Evolutionary conservation across 352 stramenopile genomes (phyloP).

Genomic region (Globisporangium parvum): DNA sequence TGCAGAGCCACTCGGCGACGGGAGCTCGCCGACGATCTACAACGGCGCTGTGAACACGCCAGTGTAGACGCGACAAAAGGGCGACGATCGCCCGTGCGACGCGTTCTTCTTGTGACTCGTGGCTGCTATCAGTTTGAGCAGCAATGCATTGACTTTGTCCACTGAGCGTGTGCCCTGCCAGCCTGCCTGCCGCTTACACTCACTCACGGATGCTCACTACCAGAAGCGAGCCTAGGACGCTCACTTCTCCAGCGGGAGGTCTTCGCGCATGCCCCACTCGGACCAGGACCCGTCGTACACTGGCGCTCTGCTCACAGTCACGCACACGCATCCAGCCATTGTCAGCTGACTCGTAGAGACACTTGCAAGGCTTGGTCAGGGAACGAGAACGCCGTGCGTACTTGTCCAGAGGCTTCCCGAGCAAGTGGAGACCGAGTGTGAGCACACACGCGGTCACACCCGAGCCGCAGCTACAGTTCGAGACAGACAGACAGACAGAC

Average conservation of each 20-base stretch:
- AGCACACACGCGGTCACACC: conserved; percentile 61
- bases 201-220: too few relatives aligned
- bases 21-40: conserved; percentile 12
- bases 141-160: too few relatives aligned
- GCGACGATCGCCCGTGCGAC: conserved; percentile 1
- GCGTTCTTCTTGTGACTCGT: background rate
- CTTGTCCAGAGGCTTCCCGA: conserved; percentile 64
- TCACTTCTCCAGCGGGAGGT: conserved; percentile 46
- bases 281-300: conserved; percentile 91
- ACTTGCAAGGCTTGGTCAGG: background rate
- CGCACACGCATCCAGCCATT: background rate
- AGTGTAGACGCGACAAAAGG: background rate
- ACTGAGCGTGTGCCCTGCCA: too few relatives aligned
- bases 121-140: too few relatives aligned
- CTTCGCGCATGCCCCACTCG: conserved; percentile 69
- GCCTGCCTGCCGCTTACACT: too few relatives aligned
- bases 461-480: conserved; percentile 50
- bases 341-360: background rate
- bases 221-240: too few relatives aligned
- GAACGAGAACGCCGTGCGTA: conserved; percentile 15
- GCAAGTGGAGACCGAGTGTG: conserved; percentile 58
- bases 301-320: conserved; percentile 25
- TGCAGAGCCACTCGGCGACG: background rate
- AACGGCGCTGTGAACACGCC: conserved; percentile 12
- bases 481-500: background rate